Conservation (phyloP, 2,329 filamentous ascomycete genomes). For the Alternaria brassicae region DNA sequence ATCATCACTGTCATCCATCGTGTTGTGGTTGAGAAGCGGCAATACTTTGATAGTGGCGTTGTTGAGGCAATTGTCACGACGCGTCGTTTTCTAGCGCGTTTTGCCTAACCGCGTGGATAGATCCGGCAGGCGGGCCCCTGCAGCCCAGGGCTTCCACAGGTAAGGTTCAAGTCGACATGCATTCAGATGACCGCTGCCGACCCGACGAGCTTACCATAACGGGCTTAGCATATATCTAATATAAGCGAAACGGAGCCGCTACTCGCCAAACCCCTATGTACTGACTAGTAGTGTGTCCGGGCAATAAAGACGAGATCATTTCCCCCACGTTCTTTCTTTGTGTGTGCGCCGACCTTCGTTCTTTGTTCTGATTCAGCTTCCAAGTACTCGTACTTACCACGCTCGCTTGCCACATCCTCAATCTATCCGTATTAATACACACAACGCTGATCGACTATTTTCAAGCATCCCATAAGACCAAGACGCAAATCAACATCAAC, state of each 20-base stretch:
- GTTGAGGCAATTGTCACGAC: constrained; percentile 23
- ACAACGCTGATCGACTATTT: neutral
- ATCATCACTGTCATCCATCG: constrained; percentile 57
- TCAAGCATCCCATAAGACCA: constrained; percentile 9
- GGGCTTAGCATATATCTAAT: constrained; percentile 16
- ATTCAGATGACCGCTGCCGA: constrained; percentile 14
- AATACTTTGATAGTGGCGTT: constrained; percentile 23
- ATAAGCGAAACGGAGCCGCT: constrained; percentile 13
- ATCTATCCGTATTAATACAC: constrained; percentile 28
- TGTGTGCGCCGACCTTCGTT: constrained; percentile 28
- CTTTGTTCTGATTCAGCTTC: constrained; percentile 20
- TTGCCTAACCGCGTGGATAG: constrained; percentile 20
- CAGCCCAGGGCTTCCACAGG: constrained; percentile 23
- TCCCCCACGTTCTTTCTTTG: constrained; percentile 17
- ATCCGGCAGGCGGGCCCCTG: constrained; percentile 28
- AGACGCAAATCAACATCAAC: constrained; percentile 29
- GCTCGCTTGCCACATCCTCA: constrained; percentile 25
- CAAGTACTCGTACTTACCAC: constrained; percentile 19
- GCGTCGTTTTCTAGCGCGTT: constrained; percentile 39
- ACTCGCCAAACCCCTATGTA: constrained; percentile 16
- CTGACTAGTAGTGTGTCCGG: constrained; percentile 7
- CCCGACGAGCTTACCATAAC: constrained; percentile 11
- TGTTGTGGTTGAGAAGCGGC: constrained; percentile 19
- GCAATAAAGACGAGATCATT: constrained; percentile 18
- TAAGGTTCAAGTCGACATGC: constrained; percentile 26